These are phyloP conservation scores for Pochonia chlamydosporia DNA, from an alignment of 2,329 filamentous ascomycete genomes.

Conservation along the genomic window DNA sequence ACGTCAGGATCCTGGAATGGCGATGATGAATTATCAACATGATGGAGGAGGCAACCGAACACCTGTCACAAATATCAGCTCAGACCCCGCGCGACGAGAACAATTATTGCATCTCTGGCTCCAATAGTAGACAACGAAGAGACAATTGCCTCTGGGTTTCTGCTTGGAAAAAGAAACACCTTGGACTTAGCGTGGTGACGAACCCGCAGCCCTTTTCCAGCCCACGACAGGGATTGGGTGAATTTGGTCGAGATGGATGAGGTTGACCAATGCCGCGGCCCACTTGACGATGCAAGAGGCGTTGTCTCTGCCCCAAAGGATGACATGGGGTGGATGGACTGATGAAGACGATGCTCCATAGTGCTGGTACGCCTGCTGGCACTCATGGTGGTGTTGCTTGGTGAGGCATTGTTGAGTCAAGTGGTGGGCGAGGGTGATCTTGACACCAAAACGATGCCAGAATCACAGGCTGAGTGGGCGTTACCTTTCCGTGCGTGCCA, in stretches of 20 bases:
- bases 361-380: no score
- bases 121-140: not conserved
- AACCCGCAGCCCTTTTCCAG: not conserved
- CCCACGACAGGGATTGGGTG: conserved; percentile 1
- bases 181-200: not conserved
- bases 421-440: no score
- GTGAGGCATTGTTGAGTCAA: no score
- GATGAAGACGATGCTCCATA: no score
- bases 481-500: no score
- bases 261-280: conserved; percentile 1
- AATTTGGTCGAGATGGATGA: not conserved
- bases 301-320: no score
- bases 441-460: no score
- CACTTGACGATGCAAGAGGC: not conserved
- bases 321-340: no score
- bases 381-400: no score
- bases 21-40: not conserved
- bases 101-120: not conserved
- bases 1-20: no score
- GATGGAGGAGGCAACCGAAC: not conserved
- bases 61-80: no score
- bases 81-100: not conserved
- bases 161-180: conserved; percentile 3
- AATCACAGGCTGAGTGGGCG: no score
- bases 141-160: not conserved